Evolutionary conservation across 192 early-diverging fungal species (phyloP), one percentile per base, ranked within the genome.

Genomic region (Entomortierella beljakovae): DNA sequence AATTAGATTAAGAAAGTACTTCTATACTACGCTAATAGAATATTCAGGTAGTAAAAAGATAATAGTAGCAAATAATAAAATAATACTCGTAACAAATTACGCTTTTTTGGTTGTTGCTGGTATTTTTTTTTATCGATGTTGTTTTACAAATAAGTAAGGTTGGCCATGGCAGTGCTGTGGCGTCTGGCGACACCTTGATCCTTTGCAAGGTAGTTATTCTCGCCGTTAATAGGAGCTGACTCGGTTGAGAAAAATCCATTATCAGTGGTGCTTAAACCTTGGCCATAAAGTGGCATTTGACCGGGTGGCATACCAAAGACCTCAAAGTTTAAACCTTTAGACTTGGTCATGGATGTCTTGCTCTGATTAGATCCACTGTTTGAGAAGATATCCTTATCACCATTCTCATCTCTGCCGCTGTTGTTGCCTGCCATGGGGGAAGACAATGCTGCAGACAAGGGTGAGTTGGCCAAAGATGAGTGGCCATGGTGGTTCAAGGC

Each of bases 191-290:
- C 48, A 11, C 46, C 61, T 42, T 63, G 61, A 1, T 75, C 56
- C 50, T 75, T 75, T 32, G 58, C 72, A 28, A 75, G 42, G 29
- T 75, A 75, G 25, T 75, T 62, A 25, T 57, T 34, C 31, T 42
- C 56, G 26, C 15, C 18, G 5, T 38, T 35, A 28, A 52, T 4
- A 1, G 59, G 20, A n/a, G n/a, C 28, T 2, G 57, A 35, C 22
- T 62, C 59, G 11, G 68, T 48, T n/a, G 52, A 22, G 20, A 58
- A 69, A 35, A 69, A 60, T 4, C 46, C 57, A 37, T 49, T 67
- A 46, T 60, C 56, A 18, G 67, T 51, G 22, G 57, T 33, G 25
- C 67, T 29, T 4, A 69, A 32, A 25, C 48, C 49, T 18, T 69
- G 67, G 9, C 64, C 38, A 28, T 67, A 67, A 18, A 67, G 40